Conservation (phyloP, 352 stramenopile species). For the Elongisporangium prolatum region DNA sequence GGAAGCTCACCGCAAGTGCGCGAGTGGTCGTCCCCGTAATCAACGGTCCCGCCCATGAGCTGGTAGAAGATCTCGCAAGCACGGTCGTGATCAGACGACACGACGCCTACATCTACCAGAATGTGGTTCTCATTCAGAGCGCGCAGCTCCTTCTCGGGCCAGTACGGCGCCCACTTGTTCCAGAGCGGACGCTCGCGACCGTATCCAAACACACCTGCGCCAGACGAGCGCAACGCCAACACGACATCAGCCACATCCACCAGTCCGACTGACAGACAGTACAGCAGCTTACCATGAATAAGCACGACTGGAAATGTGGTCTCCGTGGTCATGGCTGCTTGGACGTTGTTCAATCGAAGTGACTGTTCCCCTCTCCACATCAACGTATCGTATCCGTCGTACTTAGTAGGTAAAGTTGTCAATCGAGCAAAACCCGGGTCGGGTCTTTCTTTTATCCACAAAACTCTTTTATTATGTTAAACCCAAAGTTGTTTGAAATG, state of each 20-base stretch:
- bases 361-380: too few relatives aligned
- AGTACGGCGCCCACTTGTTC: conserved; percentile 44
- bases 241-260: not conserved
- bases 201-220: conserved; percentile 52
- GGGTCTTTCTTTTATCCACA: too few relatives aligned
- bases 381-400: too few relatives aligned
- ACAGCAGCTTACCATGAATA: conserved; percentile 45
- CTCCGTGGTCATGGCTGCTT: conserved; percentile 21
- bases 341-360: too few relatives aligned
- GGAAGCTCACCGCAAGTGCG: conserved; percentile 14
- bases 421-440: too few relatives aligned
- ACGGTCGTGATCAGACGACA: conserved; percentile 68
- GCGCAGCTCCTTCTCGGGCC: conserved; percentile 43
- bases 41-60: conserved; percentile 43
- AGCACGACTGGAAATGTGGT: conserved; percentile 59
- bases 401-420: too few relatives aligned
- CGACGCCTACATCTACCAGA: conserved; percentile 48
- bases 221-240: not conserved
- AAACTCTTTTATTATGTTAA: too few relatives aligned
- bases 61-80: conserved; percentile 68
- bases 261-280: too few relatives aligned
- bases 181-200: conserved; percentile 39
- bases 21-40: conserved; percentile 56
- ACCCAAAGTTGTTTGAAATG: too few relatives aligned
- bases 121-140: conserved; percentile 49